Base-by-base conservation (phyloP, 306 rosid species). In the Cicer pinnatifidum region DNA sequence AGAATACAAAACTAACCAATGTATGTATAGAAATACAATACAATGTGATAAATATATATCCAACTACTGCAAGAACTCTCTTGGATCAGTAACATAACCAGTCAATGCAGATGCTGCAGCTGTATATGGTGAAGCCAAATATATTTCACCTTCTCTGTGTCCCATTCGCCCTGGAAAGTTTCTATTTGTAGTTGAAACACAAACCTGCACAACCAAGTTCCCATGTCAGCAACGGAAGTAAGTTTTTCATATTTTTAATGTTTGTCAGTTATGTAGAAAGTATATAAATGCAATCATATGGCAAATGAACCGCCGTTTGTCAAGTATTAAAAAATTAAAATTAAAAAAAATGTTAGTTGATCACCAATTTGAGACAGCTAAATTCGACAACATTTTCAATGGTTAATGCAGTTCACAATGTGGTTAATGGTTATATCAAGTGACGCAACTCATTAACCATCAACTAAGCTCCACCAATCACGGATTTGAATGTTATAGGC, bases 81-180 rank as follows among this genome's bases (percentile, higher is more conserved):
- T 86, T 9, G 99, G 97, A 84, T 94, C 97, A 6, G 99, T 89
- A 10, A 94, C 95, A 13, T 77, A 87, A 50, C 99, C 99, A 3
- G 99, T 94, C 88, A 94, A 87, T 15, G 99, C 99, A 35, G 99
- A 94, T 66, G 99, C 97, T 5, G 99, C 99, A 6, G 99, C 96
- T 9, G 99, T 94, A 70, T 82, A 91, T 9, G 99, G 97, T 0
- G 99, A 94, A 73, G 97, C 98, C 71, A 94, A 86, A 71, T 91
- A 94, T 75, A 94, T 83, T 78, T 91, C 84, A 62, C 98, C 98
- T 83, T 94, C 98, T 69, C 78, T 89, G 85, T 94, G 98, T 12
- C 98, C 98, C 98, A 94, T 94, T 82, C 97, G 82, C 2, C 98
- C 98, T 0, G 95, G 98, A 85, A 94, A 91, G 89, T 93, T 93